Conservation (phyloP, 2,329 filamentous ascomycete species). For the Aspergillus hortae region DNA sequence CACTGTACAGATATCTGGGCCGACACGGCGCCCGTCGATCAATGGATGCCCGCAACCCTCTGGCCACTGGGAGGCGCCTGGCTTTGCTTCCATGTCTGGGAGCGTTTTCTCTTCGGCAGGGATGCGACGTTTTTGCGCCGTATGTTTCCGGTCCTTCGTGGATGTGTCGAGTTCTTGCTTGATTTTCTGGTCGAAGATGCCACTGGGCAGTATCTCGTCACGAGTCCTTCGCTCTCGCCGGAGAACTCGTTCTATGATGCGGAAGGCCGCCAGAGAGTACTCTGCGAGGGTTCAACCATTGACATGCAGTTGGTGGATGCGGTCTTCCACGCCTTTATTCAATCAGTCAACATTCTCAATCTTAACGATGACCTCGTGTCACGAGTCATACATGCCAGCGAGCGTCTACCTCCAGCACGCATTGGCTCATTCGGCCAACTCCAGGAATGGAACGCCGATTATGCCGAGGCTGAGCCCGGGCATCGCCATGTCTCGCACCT, state of each 20-base stretch:
- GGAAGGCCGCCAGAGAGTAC: constrained; percentile 17
- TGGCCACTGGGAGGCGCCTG: constrained; percentile 51
- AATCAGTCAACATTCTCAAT: constrained; percentile 7
- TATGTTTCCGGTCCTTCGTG: constrained; percentile 24
- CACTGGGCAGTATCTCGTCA: constrained; percentile 20
- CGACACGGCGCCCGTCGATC: constrained; percentile 50
- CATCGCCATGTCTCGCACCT: constrained; percentile 53
- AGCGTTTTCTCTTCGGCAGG: constrained; percentile 53
- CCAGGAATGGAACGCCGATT: constrained; percentile 33
- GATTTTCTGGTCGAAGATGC: constrained; percentile 27
- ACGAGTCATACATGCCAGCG: constrained; percentile 8
- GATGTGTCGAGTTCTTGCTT: constrained; percentile 28
- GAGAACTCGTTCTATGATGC: constrained; percentile 27
- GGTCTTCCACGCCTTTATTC: constrained; percentile 34
- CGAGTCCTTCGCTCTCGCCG: constrained; percentile 27
- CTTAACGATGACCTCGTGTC: constrained; percentile 15
- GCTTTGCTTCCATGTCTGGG: constrained; percentile 60
- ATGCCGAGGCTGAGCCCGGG: constrained; percentile 43
- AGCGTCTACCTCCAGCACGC: constrained; percentile 20
- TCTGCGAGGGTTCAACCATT: constrained; percentile 45
- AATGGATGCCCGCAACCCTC: constrained; percentile 39
- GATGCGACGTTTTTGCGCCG: constrained; percentile 17
- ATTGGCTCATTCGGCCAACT: constrained; percentile 19
- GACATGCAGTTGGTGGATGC: constrained; percentile 45
- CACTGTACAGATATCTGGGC: constrained; percentile 60